phyloP scores from a whole-genome alignment of 2,329 filamentous ascomycete species.

The Fusarium longipes region DNA sequence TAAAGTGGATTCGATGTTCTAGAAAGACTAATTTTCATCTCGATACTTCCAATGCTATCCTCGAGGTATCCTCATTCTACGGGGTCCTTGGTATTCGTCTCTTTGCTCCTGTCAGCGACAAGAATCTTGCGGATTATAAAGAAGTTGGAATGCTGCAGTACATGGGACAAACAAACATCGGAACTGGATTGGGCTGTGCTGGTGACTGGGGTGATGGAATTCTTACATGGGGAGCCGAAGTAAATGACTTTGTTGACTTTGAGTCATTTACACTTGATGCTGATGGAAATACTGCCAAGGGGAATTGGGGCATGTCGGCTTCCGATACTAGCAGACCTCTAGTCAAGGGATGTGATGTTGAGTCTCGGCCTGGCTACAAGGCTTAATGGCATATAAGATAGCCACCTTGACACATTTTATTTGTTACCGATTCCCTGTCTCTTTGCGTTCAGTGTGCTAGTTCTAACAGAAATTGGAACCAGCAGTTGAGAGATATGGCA shows the following conservation, averaged over 20 bases:
- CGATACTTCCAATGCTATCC: neutral
- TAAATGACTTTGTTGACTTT: neutral
- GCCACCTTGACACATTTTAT: neutral
- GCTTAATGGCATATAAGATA: fast-evolving
- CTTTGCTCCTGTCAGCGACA: neutral
- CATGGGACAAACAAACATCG: neutral
- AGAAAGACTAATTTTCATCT: neutral
- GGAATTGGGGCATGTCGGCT: neutral
- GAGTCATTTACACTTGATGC: neutral
- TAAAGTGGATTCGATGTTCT: neutral
- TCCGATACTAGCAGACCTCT: neutral
- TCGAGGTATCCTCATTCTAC: neutral
- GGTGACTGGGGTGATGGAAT: neutral
- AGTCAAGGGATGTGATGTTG: neutral
- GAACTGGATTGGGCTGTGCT: neutral
- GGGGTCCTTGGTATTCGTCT: neutral
- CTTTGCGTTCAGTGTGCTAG: no score
- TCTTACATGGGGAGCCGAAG: neutral
- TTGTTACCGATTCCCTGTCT: no score
- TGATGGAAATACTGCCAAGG: fast-evolving
- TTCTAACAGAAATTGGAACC: no score
- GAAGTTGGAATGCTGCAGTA: neutral
- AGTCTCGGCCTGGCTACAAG: neutral
- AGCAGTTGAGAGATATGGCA: no score
- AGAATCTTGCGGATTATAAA: neutral